Percentiles rank a stretch among this genome's conserved stretches.
phyloP scores from a whole-genome alignment of 768 basidiomycete species.

The Tylopilus vinaceipallidus region DNA sequence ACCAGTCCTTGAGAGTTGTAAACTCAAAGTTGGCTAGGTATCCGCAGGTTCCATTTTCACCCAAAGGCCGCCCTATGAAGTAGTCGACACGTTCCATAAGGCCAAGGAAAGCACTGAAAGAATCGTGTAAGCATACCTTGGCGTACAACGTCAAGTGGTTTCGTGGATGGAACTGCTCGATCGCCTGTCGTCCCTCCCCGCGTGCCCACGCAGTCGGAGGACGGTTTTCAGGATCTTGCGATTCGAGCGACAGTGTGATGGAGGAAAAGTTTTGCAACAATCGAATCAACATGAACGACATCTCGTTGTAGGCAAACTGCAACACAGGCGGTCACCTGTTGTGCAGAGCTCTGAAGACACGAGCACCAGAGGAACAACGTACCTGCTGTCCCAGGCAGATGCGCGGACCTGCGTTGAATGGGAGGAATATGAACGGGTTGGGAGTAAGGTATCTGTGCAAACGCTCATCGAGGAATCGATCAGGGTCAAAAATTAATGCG shows the following conservation, averaged over 20 bases:
- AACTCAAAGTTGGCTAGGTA: not conserved
- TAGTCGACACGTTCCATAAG: not conserved
- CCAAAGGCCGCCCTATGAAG: constrained; percentile 45
- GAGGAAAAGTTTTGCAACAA: constrained; percentile 29
- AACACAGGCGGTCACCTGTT: not conserved
- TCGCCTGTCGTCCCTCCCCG: constrained; percentile 24
- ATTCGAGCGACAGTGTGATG: constrained; percentile 23
- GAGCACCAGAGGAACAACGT: too few relatives aligned
- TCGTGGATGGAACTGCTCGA: constrained; percentile 27
- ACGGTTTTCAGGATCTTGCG: constrained; percentile 23
- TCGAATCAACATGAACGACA: constrained; percentile 34
- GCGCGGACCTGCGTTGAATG: constrained; percentile 41
- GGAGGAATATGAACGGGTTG: constrained; percentile 43
- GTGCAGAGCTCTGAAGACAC: too few relatives aligned
- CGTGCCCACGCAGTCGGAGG: constrained; percentile 30
- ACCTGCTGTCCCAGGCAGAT: constrained; percentile 40
- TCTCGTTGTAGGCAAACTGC: constrained; percentile 37
- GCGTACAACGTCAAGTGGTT: constrained; percentile 35
- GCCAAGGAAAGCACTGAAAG: not conserved
- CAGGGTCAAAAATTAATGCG: constrained; percentile 37
- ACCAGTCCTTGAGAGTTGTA: not conserved
- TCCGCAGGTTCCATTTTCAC: constrained; percentile 39
- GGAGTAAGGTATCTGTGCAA: constrained; percentile 34
- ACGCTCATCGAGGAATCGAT: constrained; percentile 40
- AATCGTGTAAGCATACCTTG: constrained; percentile 29